phyloP scores from a whole-genome alignment of 2,329 filamentous ascomycete species.

The Phaeosphaeria sp. region DNA sequence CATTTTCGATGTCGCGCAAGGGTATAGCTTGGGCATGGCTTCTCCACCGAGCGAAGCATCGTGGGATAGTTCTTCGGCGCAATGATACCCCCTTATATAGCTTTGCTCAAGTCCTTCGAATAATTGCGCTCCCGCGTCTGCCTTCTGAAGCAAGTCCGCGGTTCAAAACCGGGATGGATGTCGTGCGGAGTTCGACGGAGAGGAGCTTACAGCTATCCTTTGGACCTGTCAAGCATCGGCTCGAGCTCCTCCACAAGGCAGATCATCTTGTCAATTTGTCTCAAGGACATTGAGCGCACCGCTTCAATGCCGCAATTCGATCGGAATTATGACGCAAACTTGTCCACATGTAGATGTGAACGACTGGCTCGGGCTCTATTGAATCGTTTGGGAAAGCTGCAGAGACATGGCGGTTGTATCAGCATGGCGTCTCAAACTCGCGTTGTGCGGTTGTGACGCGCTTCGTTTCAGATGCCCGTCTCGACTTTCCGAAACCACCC shows the following conservation, averaged over 20 bases:
- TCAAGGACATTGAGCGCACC: not conserved
- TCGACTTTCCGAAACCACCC: conserved; percentile 15
- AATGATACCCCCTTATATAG: too few relatives aligned
- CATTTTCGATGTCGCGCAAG: conserved; percentile 24
- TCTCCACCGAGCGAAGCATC: conserved; percentile 31
- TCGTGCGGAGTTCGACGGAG: too few relatives aligned
- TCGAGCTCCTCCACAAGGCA: not conserved
- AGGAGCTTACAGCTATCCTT: too few relatives aligned
- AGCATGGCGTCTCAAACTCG: conserved; percentile 21
- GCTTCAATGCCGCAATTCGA: not conserved
- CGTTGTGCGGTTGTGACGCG: conserved; percentile 16
- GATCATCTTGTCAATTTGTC: not conserved
- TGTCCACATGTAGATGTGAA: not conserved
- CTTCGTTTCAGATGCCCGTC: conserved; percentile 22
- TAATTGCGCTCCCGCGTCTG: not conserved
- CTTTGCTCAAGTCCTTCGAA: too few relatives aligned
- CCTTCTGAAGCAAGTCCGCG: not conserved
- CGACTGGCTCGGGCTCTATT: not conserved
- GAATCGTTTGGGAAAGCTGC: not conserved
- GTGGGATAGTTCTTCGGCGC: conserved; percentile 18
- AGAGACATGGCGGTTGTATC: conserved; percentile 27
- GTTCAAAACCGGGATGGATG: too few relatives aligned
- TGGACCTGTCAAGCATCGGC: not conserved
- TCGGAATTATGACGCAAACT: not conserved
- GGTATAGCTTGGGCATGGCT: conserved; percentile 26